Evolutionary conservation across 768 basidiomycete genomes (phyloP), one percentile per base, ranked within the genome.

Genomic region (Xerocomellus dryophilus): DNA sequence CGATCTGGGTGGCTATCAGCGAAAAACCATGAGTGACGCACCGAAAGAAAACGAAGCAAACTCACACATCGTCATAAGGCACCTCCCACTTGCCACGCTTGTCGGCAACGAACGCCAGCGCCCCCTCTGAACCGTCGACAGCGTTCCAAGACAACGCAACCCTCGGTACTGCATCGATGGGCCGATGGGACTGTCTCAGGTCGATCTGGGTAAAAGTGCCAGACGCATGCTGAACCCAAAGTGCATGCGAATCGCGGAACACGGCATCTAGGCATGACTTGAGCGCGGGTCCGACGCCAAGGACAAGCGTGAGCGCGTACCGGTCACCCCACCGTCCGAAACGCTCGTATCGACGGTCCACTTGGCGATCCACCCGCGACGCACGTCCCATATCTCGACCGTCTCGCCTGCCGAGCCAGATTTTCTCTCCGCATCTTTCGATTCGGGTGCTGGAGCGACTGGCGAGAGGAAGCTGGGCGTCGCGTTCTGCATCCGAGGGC

Each of bases 371-470:
- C 86, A 90, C 0, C 82, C 80, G 43, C 92, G 75, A 50, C 91
- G 76, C 2, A 89, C 88, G 66, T 94, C 91, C 92, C 92, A 94
- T 21, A 93, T 85, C 61, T 93, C 90, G 29, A 91, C 76, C 0
- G 82, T 73, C 62, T 90, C 86, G 3, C 83, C 81, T 3, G 61
- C 46, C 11, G 40, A 39, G 3, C 56, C 43, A 17, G 43, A 2
- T 25, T 56, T 68, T 4, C 61, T 58, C 2, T 61, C 59, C 18
- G 47, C 44, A 1, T 59, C 60, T 7, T 61, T 65, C 7, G 47
- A 46, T 10, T 67, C 67, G 6, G 42, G 41, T 5, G 18, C 47
- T 4, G 59, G 53, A 27, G 25, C 23, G 3, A 35, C 50, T 15
- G 49, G 50, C 25, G 55, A 50, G 23, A 69, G 54, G 36, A 71